Evolutionary conservation across 2,329 filamentous ascomycete species (phyloP).

Genomic region (Trichoderma brevicompactum): DNA sequence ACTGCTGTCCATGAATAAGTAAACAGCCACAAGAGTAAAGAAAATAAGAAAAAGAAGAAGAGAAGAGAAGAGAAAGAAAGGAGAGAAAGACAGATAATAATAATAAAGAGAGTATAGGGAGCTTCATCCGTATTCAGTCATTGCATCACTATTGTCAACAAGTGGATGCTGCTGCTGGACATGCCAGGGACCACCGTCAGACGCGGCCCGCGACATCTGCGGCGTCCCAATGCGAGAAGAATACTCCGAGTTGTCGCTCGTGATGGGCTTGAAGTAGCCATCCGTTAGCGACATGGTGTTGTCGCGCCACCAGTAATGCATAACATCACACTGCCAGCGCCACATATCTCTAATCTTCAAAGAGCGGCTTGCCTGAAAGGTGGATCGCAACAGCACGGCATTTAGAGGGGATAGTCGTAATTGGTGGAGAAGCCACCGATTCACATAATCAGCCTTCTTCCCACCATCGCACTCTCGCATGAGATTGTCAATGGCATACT

Average conservation of each 20-base stretch:
- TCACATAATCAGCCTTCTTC: slow-evolving; percentile 52
- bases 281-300: slow-evolving; percentile 32
- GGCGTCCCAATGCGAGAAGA: slow-evolving; percentile 37
- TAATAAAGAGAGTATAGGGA: not conserved
- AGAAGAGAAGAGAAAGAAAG: not conserved
- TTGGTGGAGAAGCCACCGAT: slow-evolving; percentile 57
- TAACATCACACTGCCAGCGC: slow-evolving; percentile 46
- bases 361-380: slow-evolving; percentile 37
- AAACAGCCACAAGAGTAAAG: not conserved
- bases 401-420: slow-evolving; percentile 53
- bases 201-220: slow-evolving; percentile 38
- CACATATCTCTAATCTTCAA: slow-evolving; percentile 42
- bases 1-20: not conserved
- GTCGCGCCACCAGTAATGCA: slow-evolving; percentile 46
- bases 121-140: slow-evolving; percentile 28
- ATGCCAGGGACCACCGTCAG: slow-evolving; percentile 32
- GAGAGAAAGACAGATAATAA: not conserved
- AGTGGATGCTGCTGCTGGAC: slow-evolving; percentile 2
- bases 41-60: not conserved
- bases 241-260: slow-evolving; percentile 35
- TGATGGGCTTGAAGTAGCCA: slow-evolving; percentile 30
- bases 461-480: slow-evolving; percentile 44
- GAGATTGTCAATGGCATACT: slow-evolving; percentile 53
- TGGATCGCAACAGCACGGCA: slow-evolving; percentile 48
- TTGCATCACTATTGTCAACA: slow-evolving; percentile 29